These are phyloP conservation scores for Carallia brachiata DNA, from an alignment of 345 rosid species.

Conservation along the genomic window DNA sequence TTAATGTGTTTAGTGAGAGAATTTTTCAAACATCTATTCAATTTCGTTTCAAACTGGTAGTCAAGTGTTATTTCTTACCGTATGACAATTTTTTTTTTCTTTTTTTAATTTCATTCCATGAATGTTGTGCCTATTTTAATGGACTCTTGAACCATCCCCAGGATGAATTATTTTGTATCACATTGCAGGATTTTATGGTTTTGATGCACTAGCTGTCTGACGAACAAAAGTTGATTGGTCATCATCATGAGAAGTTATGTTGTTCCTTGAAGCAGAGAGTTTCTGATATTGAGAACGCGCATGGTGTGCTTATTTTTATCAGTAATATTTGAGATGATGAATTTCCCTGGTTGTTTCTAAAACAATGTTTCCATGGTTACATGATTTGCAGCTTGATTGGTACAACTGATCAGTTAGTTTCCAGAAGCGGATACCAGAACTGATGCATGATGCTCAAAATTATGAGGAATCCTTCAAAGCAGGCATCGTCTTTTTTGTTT, in stretches of 20 bases:
- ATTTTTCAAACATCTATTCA: slow-evolving; percentile 12
- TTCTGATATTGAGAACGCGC: slow-evolving; percentile 53
- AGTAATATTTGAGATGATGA: not conserved
- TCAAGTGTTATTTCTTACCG: not conserved
- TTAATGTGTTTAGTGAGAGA: slow-evolving; percentile 55
- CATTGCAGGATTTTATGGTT: slow-evolving; percentile 59
- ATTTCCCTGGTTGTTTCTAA: not conserved
- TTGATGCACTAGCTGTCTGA: slow-evolving; percentile 38
- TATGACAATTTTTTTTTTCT: not conserved
- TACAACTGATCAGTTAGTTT: slow-evolving; percentile 44
- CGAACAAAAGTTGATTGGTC: slow-evolving; percentile 44
- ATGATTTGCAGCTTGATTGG: slow-evolving; percentile 46
- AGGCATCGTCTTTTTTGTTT: slow-evolving; percentile 13
- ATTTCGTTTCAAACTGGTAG: not conserved
- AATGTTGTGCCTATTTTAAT: too few species aligned
- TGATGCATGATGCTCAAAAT: slow-evolving; percentile 43
- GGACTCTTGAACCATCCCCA: not conserved
- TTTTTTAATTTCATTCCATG: not conserved
- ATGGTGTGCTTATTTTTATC: slow-evolving; percentile 39
- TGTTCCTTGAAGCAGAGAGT: slow-evolving; percentile 41
- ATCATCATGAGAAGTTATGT: slow-evolving; percentile 40
- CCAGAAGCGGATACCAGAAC: slow-evolving; percentile 47
- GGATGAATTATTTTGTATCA: slow-evolving; percentile 8
- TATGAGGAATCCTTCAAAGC: slow-evolving; percentile 49
- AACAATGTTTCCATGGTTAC: slow-evolving; percentile 4